A percentile compares a stretch with the other conserved stretches of the same genome.
Evolutionary conservation across 768 basidiomycete species (phyloP).

Genomic region (Cubamyces sp.): DNA sequence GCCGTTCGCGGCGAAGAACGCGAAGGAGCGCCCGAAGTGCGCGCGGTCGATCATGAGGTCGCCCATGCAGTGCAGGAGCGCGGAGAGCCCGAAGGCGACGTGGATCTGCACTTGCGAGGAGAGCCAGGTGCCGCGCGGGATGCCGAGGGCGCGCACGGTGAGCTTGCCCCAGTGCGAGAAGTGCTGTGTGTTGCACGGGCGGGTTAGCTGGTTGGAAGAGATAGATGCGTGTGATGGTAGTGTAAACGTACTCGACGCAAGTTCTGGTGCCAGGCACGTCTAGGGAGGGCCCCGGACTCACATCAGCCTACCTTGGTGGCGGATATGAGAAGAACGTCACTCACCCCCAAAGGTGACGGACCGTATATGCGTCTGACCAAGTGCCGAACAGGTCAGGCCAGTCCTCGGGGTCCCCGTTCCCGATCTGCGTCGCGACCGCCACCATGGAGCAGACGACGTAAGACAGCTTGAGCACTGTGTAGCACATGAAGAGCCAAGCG

Average conservation of each 20-base stretch:
- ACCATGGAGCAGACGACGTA: conserved; percentile 1
- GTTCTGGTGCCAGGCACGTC: conserved; percentile 29
- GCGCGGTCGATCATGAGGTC: conserved; percentile 23
- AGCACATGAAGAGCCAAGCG: conserved; percentile 6
- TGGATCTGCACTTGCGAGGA: conserved; percentile 29
- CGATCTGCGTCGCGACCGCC: conserved; percentile 18
- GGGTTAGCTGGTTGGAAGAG: no score
- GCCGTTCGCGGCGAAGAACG: conserved; percentile 26
- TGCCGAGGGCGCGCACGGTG: conserved; percentile 11
- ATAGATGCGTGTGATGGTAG: neutral
- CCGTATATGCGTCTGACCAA: conserved; percentile 27
- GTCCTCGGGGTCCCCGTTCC: conserved; percentile 5
- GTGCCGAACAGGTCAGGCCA: conserved; percentile 28
- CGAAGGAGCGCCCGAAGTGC: conserved; percentile 19
- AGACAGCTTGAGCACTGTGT: conserved; percentile 19
- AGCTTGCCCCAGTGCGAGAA: conserved; percentile 20
- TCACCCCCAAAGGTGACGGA: conserved; percentile 30
- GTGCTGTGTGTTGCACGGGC: conserved; percentile 8
- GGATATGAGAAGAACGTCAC: no score
- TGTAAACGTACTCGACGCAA: conserved; percentile 28
- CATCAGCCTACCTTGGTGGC: no score
- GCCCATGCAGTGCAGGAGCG: conserved; percentile 23
- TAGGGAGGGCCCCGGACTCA: neutral
- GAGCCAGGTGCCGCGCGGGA: conserved; percentile 19
- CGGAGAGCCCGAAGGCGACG: conserved; percentile 27